A percentile compares a stretch with the other conserved stretches of the same genome.
phyloP scores from a whole-genome alignment of 257 asterid species.

The Jasminum sambac region DNA sequence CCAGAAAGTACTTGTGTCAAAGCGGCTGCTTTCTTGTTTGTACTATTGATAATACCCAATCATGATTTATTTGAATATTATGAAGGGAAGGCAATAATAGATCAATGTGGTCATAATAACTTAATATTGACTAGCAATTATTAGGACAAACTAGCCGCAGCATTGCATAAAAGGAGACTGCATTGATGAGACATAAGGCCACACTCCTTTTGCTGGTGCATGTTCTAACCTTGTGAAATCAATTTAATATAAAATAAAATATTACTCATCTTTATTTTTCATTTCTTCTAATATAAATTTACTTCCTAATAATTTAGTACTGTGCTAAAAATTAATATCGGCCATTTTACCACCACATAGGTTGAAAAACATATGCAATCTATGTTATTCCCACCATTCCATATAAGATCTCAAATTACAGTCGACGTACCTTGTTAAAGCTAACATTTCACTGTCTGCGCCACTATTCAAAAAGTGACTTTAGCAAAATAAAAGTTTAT shows the following conservation, averaged over 20 bases:
- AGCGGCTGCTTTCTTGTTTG: conserved; percentile 6
- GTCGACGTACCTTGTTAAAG: too few species aligned
- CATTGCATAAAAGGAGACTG: conserved; percentile 30
- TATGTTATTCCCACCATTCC: background rate
- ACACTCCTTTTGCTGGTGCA: conserved; percentile 1
- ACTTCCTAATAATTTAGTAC: too few species aligned
- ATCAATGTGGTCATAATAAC: conserved; percentile 27
- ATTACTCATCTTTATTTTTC: background rate
- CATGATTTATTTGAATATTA: conserved; percentile 26
- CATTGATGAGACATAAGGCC: conserved; percentile 28
- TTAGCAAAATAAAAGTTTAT: too few species aligned
- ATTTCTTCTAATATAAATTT: background rate
- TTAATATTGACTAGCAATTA: conserved; percentile 29
- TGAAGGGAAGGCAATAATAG: conserved; percentile 12
- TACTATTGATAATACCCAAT: conserved; percentile 21
- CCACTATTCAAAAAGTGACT: too few species aligned
- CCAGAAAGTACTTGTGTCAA: background rate
- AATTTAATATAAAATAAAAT: background rate
- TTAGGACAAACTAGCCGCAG: conserved; percentile 30
- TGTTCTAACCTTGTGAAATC: background rate
- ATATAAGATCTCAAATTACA: too few species aligned
- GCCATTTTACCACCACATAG: background rate
- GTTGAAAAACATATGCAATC: background rate
- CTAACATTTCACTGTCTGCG: too few species aligned
- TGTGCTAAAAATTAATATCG: too few species aligned